Conservation (phyloP, 2,329 filamentous ascomycete species). For the Iodosphaeria phyllophila region DNA sequence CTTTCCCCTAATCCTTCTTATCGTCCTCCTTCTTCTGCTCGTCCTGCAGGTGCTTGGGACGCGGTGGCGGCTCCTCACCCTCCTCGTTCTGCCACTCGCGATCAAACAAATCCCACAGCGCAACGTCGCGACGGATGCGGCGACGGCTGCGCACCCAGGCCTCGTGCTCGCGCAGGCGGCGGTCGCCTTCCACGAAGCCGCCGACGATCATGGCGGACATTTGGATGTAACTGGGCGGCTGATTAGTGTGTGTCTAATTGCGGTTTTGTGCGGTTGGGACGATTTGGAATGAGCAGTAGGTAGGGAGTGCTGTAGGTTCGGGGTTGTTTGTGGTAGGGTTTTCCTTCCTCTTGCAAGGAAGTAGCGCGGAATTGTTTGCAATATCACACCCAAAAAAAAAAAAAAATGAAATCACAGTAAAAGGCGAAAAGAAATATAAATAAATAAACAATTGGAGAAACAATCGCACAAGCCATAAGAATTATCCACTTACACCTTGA, state of each 20-base stretch:
- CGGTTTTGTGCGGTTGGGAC: no score
- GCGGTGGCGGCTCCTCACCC: conserved; percentile 11
- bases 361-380: no score
- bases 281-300: no score
- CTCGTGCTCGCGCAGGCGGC: conserved; percentile 48
- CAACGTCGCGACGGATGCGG: conserved; percentile 42
- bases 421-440: no score
- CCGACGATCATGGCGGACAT: conserved; percentile 77
- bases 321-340: no score
- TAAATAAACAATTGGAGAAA: conserved; percentile 1
- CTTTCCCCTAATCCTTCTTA: conserved; percentile 1
- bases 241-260: no score
- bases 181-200: conserved; percentile 58
- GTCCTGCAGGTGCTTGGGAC: conserved; percentile 6
- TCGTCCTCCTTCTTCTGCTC: no score
- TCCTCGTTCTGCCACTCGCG: conserved; percentile 33
- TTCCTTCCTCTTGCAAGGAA: no score
- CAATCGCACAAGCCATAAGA: no score
- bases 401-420: no score
- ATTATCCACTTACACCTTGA: conserved; percentile 48
- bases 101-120: conserved; percentile 51
- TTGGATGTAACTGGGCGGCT: conserved; percentile 56
- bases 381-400: no score
- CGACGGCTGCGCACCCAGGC: conserved; percentile 44
- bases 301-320: no score